Base-by-base conservation (phyloP, 2,329 filamentous ascomycete genomes). In the Ceratocystis harringtonii region DNA sequence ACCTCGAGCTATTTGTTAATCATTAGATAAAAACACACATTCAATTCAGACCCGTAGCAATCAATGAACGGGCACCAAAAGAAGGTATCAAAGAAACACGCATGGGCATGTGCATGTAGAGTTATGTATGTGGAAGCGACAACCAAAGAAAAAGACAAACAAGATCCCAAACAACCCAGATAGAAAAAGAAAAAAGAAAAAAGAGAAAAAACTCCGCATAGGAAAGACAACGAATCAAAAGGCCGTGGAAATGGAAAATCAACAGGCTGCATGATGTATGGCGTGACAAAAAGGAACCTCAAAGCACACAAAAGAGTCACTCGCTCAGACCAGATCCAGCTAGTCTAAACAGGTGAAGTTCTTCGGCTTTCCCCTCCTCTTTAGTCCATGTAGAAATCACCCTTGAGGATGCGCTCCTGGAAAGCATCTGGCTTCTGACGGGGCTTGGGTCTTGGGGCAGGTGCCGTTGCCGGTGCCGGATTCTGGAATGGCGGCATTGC, bases 321-420 rank as follows among this genome's bases (percentile, higher is more conserved):
- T 15, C 50, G 8, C 12, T 25, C 55, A n/a, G 55, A n/a, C 28
- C 12, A 32, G 28, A 36, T 17, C 3, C 28, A 8, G n/a, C 5
- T n/a, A 19, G 15, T 4, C 7, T 58, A n/a, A 41, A 41, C 2
- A 15, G 25, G 44, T 41, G 19, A n/a, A 10, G 28, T 8, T 36
- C 12, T 25, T 36, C 55, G 12, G 10, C 15, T n/a, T 36, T n/a
- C 7, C 55, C 12, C 50, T 30, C 10, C 28, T 30, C 52, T 68
- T 80, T 80, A 96, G 73, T 96, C 92, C 91, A 97, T 96, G 78
- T 94, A 94, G 72, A 99, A 97, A 73, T 99, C 94, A 58, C 92
- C 94, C 78, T 96, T 94, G 70, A 99, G 81, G 71, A 99, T 97
- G 70, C 95, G 85, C 81, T 99, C 94, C 76, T 96, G 92, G 78